phyloP scores from a whole-genome alignment of 169 alveolate species.

The Plasmodium malariae region DNA sequence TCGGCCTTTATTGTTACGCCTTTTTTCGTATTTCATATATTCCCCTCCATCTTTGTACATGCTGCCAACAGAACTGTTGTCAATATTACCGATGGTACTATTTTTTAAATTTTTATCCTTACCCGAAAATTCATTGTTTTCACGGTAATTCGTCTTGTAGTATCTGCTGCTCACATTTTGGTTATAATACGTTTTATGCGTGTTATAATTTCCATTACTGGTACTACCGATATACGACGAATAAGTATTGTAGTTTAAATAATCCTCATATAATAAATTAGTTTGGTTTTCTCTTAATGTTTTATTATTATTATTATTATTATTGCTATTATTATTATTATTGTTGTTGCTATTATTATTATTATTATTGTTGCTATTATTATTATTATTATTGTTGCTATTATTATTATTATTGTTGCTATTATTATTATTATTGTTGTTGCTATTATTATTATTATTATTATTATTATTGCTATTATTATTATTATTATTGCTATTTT shows the following conservation, averaged over 20 bases:
- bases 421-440: conserved; percentile 11
- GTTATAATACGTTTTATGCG: conserved; percentile 14
- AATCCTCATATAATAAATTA: conserved; percentile 9
- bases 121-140: conserved; percentile 1
- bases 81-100: neutral
- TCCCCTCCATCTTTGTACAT: conserved; percentile 2
- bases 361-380: neutral
- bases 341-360: neutral
- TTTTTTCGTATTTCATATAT: neutral
- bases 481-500: neutral
- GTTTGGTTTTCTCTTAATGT: conserved; percentile 12
- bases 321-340: neutral
- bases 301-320: conserved; percentile 12
- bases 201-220: conserved; percentile 14
- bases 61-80: neutral
- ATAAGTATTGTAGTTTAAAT: conserved; percentile 23
- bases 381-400: no score
- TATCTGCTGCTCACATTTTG: conserved; percentile 7
- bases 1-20: neutral
- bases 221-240: conserved; percentile 6
- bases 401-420: no score
- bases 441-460: neutral
- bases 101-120: conserved; percentile 33
- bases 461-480: conserved; percentile 12
- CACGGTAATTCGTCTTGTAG: conserved; percentile 29